phyloP scores from a whole-genome alignment of 2,329 filamentous ascomycete genomes.

The Exserohilum turcica region DNA sequence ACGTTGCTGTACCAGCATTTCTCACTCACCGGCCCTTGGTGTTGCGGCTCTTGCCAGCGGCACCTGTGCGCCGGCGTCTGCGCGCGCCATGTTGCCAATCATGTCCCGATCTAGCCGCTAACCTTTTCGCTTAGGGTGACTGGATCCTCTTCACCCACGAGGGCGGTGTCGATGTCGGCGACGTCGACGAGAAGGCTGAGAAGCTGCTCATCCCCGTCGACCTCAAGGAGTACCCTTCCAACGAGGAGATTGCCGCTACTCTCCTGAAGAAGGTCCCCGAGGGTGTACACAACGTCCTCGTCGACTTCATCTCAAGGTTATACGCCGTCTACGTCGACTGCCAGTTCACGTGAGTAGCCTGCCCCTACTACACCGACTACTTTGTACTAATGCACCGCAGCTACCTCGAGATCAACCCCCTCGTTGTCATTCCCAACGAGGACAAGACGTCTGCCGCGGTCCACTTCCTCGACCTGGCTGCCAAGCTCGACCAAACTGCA shows the following conservation, averaged over 20 bases:
- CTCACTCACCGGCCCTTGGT: constrained; percentile 28
- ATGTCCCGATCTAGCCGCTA: constrained; percentile 35
- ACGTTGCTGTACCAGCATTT: constrained; percentile 18
- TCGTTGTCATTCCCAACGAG: constrained; percentile 95
- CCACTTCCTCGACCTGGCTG: constrained; percentile 96
- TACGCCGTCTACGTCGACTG: constrained; percentile 99
- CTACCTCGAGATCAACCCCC: constrained; percentile 99
- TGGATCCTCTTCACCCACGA: constrained; percentile 99
- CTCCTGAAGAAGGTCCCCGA: constrained; percentile 92
- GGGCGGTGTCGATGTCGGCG: constrained; percentile 98
- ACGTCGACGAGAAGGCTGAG: constrained; percentile 98
- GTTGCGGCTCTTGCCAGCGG: constrained; percentile 41
- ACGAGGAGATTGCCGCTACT: constrained; percentile 83
- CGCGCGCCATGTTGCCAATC: constrained; percentile 35
- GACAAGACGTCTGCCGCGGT: constrained; percentile 91
- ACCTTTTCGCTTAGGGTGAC: constrained; percentile 72
- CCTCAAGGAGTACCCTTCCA: constrained; percentile 91
- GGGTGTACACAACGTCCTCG: constrained; percentile 95
- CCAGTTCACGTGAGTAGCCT: constrained; percentile 77
- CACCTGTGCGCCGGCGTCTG: constrained; percentile 29
- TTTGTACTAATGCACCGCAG: constrained; percentile 32
- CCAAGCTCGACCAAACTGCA: constrained; percentile 98
- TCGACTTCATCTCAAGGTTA: constrained; percentile 97
- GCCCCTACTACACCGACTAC: background rate
- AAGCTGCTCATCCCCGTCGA: constrained; percentile 98